Base-by-base conservation (phyloP, 2,329 filamentous ascomycete species). In the Penicillium aurantiogriseum region DNA sequence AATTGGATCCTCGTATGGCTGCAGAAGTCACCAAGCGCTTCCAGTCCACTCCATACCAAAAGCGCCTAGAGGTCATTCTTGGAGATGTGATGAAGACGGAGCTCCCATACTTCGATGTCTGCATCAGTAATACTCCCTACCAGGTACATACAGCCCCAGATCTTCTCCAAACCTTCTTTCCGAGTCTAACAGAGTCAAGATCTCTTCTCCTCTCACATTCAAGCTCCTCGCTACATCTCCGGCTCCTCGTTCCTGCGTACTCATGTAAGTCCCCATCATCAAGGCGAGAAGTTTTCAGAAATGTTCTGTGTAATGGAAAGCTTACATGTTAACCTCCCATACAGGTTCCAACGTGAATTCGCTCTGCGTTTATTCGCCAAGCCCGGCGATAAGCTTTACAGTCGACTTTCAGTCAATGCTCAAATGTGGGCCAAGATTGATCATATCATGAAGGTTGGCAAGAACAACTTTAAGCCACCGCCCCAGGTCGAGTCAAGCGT, bases 1-100 rank as follows among this genome's bases (percentile, higher is more conserved):
- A 99, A 79, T 83, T 97, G 74, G 94, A 99, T 77, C 92, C 94
- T 21, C 84, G 94, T 70, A 97, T 97, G 94, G 92, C 91, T 13
- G 93, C 93, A 58, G 94, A 97, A 78, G 84, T 97, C 62, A 94
- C 91, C 45, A 92, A 95, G 77, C 89, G 93, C 69, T 92, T 97
- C 9, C 92, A 97, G 76, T 92, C 91, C 21, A 95, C 88, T 43
- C 91, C 92, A 0, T 84, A 88, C 65, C 88, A 90, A 72, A 92
- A 91, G 73, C 87, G 91, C 63, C 80, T 99, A 38, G 92, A 97
- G 67, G 87, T 97, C 38, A 80, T 97, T 50, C 80, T 99, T 8
- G 94, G 94, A 42, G 94, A 97, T 76, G 91, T 93, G 46, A 95
- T 97, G 75, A 97, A 97, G 80, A 89, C 90, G 10, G 86, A 90